These are phyloP conservation scores for Diaporthe amygdali DNA, from an alignment of 2,329 filamentous ascomycete genomes.

Conservation along the genomic window DNA sequence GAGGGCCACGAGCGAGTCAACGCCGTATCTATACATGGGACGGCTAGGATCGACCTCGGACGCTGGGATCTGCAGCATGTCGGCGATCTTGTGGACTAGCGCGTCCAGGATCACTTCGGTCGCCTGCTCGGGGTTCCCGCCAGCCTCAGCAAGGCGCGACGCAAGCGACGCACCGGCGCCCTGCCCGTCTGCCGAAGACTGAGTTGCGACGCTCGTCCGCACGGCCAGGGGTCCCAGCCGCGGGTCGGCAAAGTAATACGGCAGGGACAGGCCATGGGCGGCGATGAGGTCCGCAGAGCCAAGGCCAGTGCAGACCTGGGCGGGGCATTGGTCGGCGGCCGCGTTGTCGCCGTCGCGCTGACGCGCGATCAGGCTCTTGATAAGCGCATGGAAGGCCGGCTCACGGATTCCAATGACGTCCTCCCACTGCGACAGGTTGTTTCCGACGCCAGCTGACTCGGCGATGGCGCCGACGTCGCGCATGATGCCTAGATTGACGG, in stretches of 20 bases:
- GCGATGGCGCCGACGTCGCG: slow-evolving; percentile 30
- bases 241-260: slow-evolving; percentile 23
- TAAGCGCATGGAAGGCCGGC: slow-evolving; percentile 28
- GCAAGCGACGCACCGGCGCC: slow-evolving; percentile 13
- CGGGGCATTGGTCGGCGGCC: slow-evolving; percentile 1
- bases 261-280: slow-evolving; percentile 15
- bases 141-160: slow-evolving; percentile 16
- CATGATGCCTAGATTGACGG: slow-evolving; percentile 33
- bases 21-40: slow-evolving; percentile 22
- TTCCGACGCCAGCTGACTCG: slow-evolving; percentile 18
- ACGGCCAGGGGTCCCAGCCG: slow-evolving; percentile 20
- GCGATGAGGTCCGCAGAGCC: slow-evolving; percentile 21
- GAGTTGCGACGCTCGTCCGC: not conserved
- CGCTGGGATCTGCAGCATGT: slow-evolving; percentile 23
- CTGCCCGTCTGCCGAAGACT: not conserved
- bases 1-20: slow-evolving; percentile 24
- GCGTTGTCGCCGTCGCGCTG: slow-evolving; percentile 12
- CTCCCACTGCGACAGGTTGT: slow-evolving; percentile 25
- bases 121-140: not conserved
- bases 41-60: slow-evolving; percentile 18
- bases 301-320: slow-evolving; percentile 23
- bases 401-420: slow-evolving; percentile 29
- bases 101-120: slow-evolving; percentile 21
- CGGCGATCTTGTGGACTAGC: slow-evolving; percentile 20
- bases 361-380: slow-evolving; percentile 25